Percentiles rank a stretch among this genome's conserved stretches.
phyloP scores from a whole-genome alignment of 768 basidiomycete species.

The Terana coerulea region DNA sequence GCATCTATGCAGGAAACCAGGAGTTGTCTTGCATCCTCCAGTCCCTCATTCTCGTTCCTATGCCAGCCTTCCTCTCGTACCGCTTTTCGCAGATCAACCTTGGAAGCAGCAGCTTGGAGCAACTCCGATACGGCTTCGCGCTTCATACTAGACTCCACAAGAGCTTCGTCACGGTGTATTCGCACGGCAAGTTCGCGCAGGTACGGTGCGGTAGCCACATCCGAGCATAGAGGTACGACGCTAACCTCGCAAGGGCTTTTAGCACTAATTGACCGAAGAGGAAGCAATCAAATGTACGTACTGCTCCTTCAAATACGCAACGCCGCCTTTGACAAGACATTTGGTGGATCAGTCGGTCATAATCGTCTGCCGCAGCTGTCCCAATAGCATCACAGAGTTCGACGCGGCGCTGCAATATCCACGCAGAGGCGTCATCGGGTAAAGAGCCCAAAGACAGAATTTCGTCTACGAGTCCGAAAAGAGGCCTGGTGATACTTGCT shows the following conservation, averaged over 20 bases:
- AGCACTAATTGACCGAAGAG: background rate
- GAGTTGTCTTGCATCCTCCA: background rate
- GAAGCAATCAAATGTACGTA: background rate
- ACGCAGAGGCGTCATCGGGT: background rate
- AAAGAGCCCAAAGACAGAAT: background rate
- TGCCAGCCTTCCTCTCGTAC: no score
- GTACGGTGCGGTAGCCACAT: background rate
- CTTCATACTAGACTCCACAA: background rate
- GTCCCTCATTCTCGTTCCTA: background rate
- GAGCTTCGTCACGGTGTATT: background rate
- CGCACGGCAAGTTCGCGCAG: background rate
- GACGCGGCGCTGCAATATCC: background rate
- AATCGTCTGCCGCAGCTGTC: background rate
- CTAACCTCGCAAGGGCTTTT: background rate
- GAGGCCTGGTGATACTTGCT: no score
- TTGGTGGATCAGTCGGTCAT: constrained; percentile 1
- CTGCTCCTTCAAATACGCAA: background rate
- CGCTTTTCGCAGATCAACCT: no score
- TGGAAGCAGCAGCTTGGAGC: background rate
- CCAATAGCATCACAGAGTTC: background rate
- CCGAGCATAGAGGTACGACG: background rate
- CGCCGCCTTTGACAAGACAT: background rate
- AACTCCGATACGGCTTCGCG: background rate
- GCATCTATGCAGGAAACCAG: background rate
- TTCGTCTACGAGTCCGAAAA: background rate